phyloP scores from a whole-genome alignment of 2,329 filamentous ascomycete genomes.

The Neurospora crassa region DNA sequence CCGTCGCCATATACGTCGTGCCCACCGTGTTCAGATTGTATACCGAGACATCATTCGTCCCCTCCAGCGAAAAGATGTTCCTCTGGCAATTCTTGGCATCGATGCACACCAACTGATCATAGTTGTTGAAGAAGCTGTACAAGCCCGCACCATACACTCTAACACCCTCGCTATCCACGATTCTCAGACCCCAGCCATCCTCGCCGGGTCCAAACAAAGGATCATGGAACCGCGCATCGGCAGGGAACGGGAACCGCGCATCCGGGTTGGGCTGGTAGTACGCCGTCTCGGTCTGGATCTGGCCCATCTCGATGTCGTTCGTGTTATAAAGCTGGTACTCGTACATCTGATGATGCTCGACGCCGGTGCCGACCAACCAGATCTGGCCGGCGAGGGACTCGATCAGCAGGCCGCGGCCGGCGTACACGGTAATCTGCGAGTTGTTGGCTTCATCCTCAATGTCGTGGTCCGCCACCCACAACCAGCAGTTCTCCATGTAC shows the following conservation, averaged over 20 bases:
- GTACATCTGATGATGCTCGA: conserved; percentile 52
- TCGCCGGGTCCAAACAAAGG: conserved; percentile 38
- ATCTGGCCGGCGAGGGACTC: conserved; percentile 29
- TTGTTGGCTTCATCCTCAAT: conserved; percentile 19
- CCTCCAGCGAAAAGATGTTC: conserved; percentile 27
- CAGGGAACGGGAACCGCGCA: conserved; percentile 41
- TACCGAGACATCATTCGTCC: conserved; percentile 27
- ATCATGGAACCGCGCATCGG: conserved; percentile 29
- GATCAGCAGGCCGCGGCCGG: conserved; percentile 25
- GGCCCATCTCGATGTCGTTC: conserved; percentile 47
- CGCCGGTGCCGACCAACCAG: conserved; percentile 51
- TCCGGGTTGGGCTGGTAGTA: conserved; percentile 55
- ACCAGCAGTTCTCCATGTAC: conserved; percentile 31
- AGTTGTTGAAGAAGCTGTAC: conserved; percentile 52
- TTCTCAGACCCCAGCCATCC: conserved; percentile 48
- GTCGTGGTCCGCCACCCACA: conserved; percentile 28
- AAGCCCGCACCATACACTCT: conserved; percentile 49
- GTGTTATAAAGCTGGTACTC: conserved; percentile 53
- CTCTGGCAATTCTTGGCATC: conserved; percentile 30
- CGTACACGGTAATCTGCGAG: conserved; percentile 23
- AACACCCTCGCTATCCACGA: conserved; percentile 42
- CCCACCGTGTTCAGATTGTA: conserved; percentile 40
- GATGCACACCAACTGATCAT: conserved; percentile 33
- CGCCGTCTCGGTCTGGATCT: conserved; percentile 57
- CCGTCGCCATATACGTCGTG: conserved; percentile 27